These are phyloP conservation scores for Candida easanensis DNA, from an alignment of 805 yeast genomes.

Conservation along the genomic window DNA sequence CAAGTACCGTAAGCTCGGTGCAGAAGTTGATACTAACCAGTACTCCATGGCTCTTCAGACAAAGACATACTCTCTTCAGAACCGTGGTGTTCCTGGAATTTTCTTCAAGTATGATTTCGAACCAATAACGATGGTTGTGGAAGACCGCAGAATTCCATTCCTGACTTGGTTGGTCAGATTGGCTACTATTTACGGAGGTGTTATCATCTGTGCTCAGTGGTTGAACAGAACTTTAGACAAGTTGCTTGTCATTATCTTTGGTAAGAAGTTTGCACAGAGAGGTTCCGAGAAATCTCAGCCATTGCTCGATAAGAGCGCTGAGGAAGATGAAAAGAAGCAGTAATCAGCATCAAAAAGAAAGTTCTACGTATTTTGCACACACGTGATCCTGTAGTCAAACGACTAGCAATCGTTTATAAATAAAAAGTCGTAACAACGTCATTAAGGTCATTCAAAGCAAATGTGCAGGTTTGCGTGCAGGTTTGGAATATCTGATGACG, in stretches of 20 bases:
- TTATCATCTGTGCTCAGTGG: conserved; percentile 69
- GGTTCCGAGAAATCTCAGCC: conserved; percentile 22
- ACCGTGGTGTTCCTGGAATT: conserved; percentile 63
- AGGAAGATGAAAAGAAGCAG: not conserved
- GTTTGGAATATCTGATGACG: conserved; percentile 46
- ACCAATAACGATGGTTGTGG: conserved; percentile 68
- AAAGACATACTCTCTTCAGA: conserved; percentile 21
- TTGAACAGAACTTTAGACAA: conserved; percentile 55
- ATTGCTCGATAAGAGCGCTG: conserved; percentile 17
- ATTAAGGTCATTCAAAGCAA: conserved; percentile 7
- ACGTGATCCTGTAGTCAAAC: no score
- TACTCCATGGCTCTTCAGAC: conserved; percentile 66
- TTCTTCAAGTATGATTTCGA: conserved; percentile 86
- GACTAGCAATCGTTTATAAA: not conserved
- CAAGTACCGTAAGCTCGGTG: conserved; percentile 64
- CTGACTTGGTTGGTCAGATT: conserved; percentile 72
- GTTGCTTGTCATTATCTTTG: conserved; percentile 48
- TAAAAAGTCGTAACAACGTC: no score
- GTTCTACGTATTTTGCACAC: no score
- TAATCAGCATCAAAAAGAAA: no score
- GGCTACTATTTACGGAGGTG: conserved; percentile 81
- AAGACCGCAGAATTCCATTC: conserved; percentile 74
- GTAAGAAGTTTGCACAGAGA: conserved; percentile 45
- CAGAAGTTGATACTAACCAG: conserved; percentile 76
- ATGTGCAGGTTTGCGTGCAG: conserved; percentile 32